phyloP scores from a whole-genome alignment of 257 asterid genomes.

The Primulina tabacum region DNA sequence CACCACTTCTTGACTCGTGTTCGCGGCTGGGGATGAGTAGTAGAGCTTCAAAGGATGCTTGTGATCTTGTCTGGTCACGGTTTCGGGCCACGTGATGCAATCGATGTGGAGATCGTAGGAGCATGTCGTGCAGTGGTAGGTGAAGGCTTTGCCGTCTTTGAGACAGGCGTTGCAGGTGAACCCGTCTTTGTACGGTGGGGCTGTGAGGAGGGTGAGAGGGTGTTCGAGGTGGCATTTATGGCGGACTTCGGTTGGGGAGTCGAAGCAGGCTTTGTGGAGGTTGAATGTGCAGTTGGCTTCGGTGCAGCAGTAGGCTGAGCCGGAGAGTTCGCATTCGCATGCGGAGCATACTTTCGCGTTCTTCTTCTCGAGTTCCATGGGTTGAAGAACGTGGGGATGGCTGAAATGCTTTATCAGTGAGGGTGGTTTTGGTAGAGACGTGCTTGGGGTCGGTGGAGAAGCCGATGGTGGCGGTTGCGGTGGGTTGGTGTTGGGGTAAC shows the following conservation, averaged over 20 bases:
- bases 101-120: slow-evolving; percentile 51
- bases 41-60: slow-evolving; percentile 41
- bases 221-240: slow-evolving; percentile 63
- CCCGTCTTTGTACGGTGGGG: slow-evolving; percentile 51
- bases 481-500: slow-evolving; percentile 3
- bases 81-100: slow-evolving; percentile 44
- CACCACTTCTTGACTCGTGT: slow-evolving; percentile 30
- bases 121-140: slow-evolving; percentile 52
- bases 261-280: slow-evolving; percentile 63
- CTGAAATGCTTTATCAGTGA: slow-evolving; percentile 53
- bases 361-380: slow-evolving; percentile 33
- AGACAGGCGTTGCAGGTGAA: slow-evolving; percentile 71
- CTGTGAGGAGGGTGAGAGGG: slow-evolving; percentile 44
- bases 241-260: slow-evolving; percentile 41
- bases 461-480: background rate
- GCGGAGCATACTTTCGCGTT: slow-evolving; percentile 48
- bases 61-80: slow-evolving; percentile 45
- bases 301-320: slow-evolving; percentile 47
- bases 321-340: slow-evolving; percentile 47
- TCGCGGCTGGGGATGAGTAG: slow-evolving; percentile 45
- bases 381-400: slow-evolving; percentile 51
- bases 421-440: slow-evolving; percentile 25
- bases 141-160: slow-evolving; percentile 50
- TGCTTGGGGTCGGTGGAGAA: slow-evolving; percentile 16
- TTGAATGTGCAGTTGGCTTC: slow-evolving; percentile 51